Evolutionary conservation across 768 basidiomycete genomes (phyloP).

Genomic region (Inosperma sp.): DNA sequence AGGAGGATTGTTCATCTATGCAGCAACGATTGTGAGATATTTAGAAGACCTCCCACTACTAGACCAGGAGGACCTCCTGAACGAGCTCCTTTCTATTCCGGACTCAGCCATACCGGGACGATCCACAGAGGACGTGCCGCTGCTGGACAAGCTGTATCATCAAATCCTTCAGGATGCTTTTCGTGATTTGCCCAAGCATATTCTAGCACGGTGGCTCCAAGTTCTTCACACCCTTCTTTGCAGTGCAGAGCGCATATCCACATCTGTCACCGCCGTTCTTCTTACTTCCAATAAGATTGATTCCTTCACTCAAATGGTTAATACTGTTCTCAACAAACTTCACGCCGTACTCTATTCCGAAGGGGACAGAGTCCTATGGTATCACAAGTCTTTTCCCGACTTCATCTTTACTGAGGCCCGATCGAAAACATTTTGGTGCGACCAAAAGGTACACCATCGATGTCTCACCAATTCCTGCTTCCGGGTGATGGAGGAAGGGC

Average conservation of each 20-base stretch:
- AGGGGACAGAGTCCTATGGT: constrained; percentile 14
- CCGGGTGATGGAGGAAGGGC: constrained; percentile 23
- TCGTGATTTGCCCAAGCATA: constrained; percentile 15
- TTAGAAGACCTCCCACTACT: neutral
- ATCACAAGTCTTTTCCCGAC: constrained; percentile 26
- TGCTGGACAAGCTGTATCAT: constrained; percentile 15
- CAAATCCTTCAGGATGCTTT: constrained; percentile 19
- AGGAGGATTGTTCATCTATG: constrained; percentile 27
- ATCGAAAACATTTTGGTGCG: constrained; percentile 13
- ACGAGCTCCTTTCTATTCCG: constrained; percentile 10
- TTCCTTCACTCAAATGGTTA: neutral
- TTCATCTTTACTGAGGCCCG: constrained; percentile 17
- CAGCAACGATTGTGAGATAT: constrained; percentile 23
- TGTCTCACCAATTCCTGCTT: constrained; percentile 22
- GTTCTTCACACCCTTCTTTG: constrained; percentile 15
- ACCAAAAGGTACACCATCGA: constrained; percentile 15
- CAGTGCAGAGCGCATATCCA: constrained; percentile 19
- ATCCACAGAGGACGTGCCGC: neutral
- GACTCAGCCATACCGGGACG: neutral
- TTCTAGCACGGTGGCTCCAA: neutral
- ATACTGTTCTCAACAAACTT: constrained; percentile 18
- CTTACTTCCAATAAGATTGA: constrained; percentile 9
- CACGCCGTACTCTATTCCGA: constrained; percentile 17
- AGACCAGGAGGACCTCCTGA: constrained; percentile 9
- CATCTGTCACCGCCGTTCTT: constrained; percentile 14